phyloP scores from a whole-genome alignment of 164 flowering plant species.

The Brasenia schreberi region DNA sequence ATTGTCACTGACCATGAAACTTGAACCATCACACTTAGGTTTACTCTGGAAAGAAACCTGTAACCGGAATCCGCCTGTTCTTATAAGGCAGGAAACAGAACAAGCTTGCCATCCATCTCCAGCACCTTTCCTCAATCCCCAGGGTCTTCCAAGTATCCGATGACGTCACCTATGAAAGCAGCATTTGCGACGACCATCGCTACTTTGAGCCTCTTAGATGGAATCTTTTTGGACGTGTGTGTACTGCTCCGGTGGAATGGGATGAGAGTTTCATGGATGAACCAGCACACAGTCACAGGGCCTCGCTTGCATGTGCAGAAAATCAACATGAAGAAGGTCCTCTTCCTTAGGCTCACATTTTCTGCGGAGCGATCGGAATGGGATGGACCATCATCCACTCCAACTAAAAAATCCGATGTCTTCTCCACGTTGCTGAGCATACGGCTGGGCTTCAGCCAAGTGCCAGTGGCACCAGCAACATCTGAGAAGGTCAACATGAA shows the following conservation, averaged over 20 bases:
- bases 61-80: slow-evolving; percentile 75
- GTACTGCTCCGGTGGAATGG: slow-evolving; percentile 53
- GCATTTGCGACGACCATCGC: slow-evolving; percentile 20
- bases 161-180: slow-evolving; percentile 26
- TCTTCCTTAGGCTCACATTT: slow-evolving; percentile 78
- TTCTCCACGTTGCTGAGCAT: slow-evolving; percentile 46
- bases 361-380: slow-evolving; percentile 71
- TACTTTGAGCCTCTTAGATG: slow-evolving; percentile 71
- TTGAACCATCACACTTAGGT: slow-evolving; percentile 30
- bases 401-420: slow-evolving; percentile 53
- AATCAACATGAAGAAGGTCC: slow-evolving; percentile 48
- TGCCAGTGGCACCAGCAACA: slow-evolving; percentile 10
- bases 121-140: slow-evolving; percentile 70
- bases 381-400: slow-evolving; percentile 42
- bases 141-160: slow-evolving; percentile 41
- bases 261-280: slow-evolving; percentile 21
- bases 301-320: slow-evolving; percentile 68
- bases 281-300: slow-evolving; percentile 55
- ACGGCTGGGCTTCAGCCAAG: slow-evolving; percentile 24
- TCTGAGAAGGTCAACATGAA: slow-evolving; percentile 40
- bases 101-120: slow-evolving; percentile 78
- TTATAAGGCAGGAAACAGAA: slow-evolving; percentile 75
- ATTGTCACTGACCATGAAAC: background rate
- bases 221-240: slow-evolving; percentile 74
- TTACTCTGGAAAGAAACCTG: slow-evolving; percentile 58